These are phyloP conservation scores for Jamesozyma spencerorum DNA, from an alignment of 805 yeast genomes.

Conservation along the genomic window DNA sequence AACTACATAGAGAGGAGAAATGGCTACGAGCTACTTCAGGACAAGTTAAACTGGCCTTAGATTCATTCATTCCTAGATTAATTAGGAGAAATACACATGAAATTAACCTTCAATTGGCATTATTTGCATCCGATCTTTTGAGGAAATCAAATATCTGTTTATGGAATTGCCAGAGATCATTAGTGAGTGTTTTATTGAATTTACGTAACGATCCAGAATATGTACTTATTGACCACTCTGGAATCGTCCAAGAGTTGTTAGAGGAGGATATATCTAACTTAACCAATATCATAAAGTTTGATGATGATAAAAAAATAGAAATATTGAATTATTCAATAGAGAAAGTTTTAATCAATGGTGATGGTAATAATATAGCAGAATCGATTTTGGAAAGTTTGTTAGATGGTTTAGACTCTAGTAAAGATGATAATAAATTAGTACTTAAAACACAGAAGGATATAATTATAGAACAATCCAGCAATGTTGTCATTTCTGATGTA, in stretches of 20 bases:
- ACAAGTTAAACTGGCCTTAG: slow-evolving; percentile 42
- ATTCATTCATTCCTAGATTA: slow-evolving; percentile 25
- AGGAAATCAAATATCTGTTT: slow-evolving; percentile 13
- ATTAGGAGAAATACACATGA: slow-evolving; percentile 17
- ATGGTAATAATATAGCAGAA: neutral
- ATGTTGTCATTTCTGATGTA: slow-evolving; percentile 11
- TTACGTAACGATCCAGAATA: slow-evolving; percentile 9
- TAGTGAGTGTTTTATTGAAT: slow-evolving; percentile 11
- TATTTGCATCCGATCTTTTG: slow-evolving; percentile 11
- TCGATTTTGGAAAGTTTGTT: neutral
- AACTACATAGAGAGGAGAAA: slow-evolving; percentile 34
- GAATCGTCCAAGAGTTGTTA: slow-evolving; percentile 5
- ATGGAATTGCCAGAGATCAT: slow-evolving; percentile 12
- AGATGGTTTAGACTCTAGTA: slow-evolving; percentile 1
- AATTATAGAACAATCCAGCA: slow-evolving; percentile 16
- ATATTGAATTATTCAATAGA: slow-evolving; percentile 10
- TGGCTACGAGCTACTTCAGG: slow-evolving; percentile 49
- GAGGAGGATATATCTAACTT: slow-evolving; percentile 4
- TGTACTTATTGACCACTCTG: slow-evolving; percentile 5
- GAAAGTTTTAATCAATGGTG: neutral
- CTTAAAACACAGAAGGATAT: slow-evolving; percentile 2
- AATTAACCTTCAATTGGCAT: slow-evolving; percentile 11
- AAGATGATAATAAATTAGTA: neutral
- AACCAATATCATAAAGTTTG: slow-evolving; percentile 8
- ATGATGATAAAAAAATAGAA: slow-evolving; percentile 7